phyloP scores from a whole-genome alignment of 1,284 basidiomycete genomes.

The Afroboletus lepidellus region DNA sequence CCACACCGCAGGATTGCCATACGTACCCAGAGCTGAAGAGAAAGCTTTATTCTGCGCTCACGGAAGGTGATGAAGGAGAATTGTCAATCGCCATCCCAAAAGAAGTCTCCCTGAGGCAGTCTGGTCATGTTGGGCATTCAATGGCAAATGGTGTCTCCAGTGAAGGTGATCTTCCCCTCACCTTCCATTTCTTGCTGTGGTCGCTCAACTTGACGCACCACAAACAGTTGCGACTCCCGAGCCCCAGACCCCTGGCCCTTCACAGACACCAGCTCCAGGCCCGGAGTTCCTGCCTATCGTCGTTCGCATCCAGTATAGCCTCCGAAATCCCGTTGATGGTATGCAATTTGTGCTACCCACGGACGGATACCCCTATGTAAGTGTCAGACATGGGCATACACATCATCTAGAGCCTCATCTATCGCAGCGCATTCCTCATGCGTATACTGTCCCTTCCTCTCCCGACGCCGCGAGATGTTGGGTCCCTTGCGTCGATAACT shows the following conservation, averaged over 20 bases:
- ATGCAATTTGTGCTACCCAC: conserved; percentile 82
- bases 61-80: conserved; percentile 92
- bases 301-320: conserved; percentile 76
- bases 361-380: conserved; percentile 80
- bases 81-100: conserved; percentile 87
- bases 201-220: conserved; percentile 10
- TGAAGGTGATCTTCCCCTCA: conserved; percentile 41
- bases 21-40: conserved; percentile 93
- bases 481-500: conserved; percentile 94
- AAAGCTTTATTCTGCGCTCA: conserved; percentile 84
- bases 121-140: conserved; percentile 46
- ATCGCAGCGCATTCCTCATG: conserved; percentile 83
- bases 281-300: conserved; percentile 78
- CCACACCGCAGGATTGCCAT: conserved; percentile 80
- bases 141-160: conserved; percentile 40
- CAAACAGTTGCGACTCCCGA: conserved; percentile 69
- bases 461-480: conserved; percentile 92
- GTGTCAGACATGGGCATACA: conserved; percentile 33
- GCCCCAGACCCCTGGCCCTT: conserved; percentile 65
- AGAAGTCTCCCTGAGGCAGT: conserved; percentile 70
- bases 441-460: conserved; percentile 87
- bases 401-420: conserved; percentile 25
- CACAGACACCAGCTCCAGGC: conserved; percentile 41
- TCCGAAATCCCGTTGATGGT: conserved; percentile 82
- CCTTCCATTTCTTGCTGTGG: background rate